Percentiles rank a stretch among this genome's conserved stretches.
Conservation (phyloP, 441 rosid species). For the Croton laevigatus region DNA sequence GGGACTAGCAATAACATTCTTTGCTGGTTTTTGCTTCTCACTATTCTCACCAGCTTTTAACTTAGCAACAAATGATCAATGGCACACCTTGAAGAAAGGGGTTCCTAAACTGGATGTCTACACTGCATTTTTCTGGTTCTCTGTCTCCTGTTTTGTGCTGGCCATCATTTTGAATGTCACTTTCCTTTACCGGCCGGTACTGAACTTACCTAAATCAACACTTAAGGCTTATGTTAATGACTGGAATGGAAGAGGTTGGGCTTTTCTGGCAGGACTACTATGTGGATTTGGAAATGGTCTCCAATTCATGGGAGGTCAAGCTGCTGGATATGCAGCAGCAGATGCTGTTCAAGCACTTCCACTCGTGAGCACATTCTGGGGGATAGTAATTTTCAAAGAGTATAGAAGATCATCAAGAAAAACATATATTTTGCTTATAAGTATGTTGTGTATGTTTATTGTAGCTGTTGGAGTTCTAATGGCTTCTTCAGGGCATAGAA, state of each 20-base stretch:
- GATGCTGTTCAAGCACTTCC: constrained; percentile 97
- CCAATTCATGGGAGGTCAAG: constrained; percentile 91
- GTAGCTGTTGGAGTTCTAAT: constrained; percentile 71
- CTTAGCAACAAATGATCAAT: constrained; percentile 91
- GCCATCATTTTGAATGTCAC: constrained; percentile 59
- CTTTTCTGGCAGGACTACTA: constrained; percentile 70
- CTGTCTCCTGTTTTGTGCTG: constrained; percentile 61
- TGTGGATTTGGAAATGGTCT: constrained; percentile 89
- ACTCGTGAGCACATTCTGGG: constrained; percentile 87
- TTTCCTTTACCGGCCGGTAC: constrained; percentile 67
- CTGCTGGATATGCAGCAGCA: constrained; percentile 91
- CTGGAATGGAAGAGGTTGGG: constrained; percentile 91
- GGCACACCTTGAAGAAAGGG: constrained; percentile 64
- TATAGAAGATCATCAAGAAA: constrained; percentile 68
- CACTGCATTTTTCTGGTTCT: constrained; percentile 90
- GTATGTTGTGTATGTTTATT: constrained; percentile 72
- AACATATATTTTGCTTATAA: constrained; percentile 57
- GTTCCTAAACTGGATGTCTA: constrained; percentile 69
- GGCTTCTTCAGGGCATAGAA: constrained; percentile 76
- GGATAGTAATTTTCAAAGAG: constrained; percentile 68
- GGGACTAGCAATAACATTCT: constrained; percentile 67
- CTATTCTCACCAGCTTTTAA: constrained; percentile 93
- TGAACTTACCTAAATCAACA: constrained; percentile 59
- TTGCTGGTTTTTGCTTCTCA: constrained; percentile 81
- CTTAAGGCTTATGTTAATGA: constrained; percentile 62